phyloP scores from a whole-genome alignment of 1,284 basidiomycete genomes.

The Boletus albobrunnescens region DNA sequence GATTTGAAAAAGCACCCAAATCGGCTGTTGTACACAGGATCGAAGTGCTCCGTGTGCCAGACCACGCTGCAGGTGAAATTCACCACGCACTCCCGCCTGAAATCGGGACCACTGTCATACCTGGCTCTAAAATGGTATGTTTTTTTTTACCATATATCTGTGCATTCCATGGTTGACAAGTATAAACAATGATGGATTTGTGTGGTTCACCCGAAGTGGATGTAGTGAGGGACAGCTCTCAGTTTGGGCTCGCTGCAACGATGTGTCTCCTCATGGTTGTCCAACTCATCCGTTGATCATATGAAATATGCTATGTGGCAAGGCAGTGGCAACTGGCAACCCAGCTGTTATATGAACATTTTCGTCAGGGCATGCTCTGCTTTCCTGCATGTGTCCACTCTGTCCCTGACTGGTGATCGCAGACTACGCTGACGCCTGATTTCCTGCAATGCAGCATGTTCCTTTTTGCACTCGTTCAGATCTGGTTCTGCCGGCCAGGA shows the following conservation, averaged over 20 bases:
- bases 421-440: not conserved
- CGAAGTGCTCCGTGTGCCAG: too few relatives aligned
- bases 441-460: not conserved
- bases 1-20: too few relatives aligned
- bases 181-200: too few relatives aligned
- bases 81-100: too few relatives aligned
- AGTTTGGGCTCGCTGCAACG: not conserved
- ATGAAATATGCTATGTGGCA: not conserved
- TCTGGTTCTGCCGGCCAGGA: not conserved
- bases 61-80: too few relatives aligned
- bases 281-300: not conserved
- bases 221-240: not conserved
- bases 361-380: not conserved
- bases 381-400: not conserved
- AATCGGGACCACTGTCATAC: too few relatives aligned
- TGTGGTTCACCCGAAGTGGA: not conserved
- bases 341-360: not conserved
- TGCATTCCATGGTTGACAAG: too few relatives aligned
- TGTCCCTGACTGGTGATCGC: not conserved
- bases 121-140: too few relatives aligned
- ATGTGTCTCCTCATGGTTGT: constrained; percentile 4
- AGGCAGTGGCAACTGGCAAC: not conserved
- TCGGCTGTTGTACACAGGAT: too few relatives aligned
- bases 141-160: too few relatives aligned
- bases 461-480: not conserved